A percentile compares a stretch with the other conserved stretches of the same genome.
These are phyloP conservation scores for Colletotrichum sp. DNA, from an alignment of 2,329 filamentous ascomycete genomes.

Conservation along the genomic window DNA sequence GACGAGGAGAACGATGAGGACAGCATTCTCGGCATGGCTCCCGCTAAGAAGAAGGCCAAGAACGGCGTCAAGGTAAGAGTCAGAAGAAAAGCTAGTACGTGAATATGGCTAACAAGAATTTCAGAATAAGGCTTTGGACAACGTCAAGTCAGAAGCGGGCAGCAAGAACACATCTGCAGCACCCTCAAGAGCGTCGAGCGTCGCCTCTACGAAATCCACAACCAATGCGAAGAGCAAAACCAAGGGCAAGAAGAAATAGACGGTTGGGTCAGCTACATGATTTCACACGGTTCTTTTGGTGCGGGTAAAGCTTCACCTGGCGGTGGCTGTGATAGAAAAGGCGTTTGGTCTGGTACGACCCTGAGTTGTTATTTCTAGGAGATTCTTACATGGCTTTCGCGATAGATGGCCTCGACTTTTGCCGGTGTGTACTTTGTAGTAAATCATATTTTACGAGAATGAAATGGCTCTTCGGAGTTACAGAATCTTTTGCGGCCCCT, in stretches of 20 bases:
- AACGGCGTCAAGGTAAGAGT: constrained; percentile 82
- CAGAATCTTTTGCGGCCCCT: neutral
- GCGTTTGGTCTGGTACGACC: constrained; percentile 16
- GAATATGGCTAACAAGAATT: neutral
- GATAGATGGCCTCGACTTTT: neutral
- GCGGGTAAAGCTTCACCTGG: neutral
- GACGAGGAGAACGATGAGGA: constrained; percentile 88
- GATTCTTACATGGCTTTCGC: neutral
- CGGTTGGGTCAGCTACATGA: neutral
- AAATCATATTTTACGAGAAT: neutral
- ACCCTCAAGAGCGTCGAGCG: constrained; percentile 86
- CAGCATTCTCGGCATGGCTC: constrained; percentile 77
- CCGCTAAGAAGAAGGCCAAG: constrained; percentile 95
- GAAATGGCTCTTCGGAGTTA: neutral
- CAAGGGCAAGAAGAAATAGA: constrained; percentile 59
- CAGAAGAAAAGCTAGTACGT: constrained; percentile 20
- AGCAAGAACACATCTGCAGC: constrained; percentile 78
- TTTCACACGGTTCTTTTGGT: neutral
- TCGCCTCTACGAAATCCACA: constrained; percentile 74
- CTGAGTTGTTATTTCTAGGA: neutral
- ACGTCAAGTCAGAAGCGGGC: constrained; percentile 73
- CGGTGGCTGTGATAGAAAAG: constrained; percentile 12
- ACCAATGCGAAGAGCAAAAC: constrained; percentile 42
- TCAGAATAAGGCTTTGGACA: constrained; percentile 93
- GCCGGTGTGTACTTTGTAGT: neutral